A percentile compares a stretch with the other conserved stretches of the same genome.
phyloP scores from a whole-genome alignment of 495 filamentous ascomycete species.

The Schizothecium vesticola region DNA sequence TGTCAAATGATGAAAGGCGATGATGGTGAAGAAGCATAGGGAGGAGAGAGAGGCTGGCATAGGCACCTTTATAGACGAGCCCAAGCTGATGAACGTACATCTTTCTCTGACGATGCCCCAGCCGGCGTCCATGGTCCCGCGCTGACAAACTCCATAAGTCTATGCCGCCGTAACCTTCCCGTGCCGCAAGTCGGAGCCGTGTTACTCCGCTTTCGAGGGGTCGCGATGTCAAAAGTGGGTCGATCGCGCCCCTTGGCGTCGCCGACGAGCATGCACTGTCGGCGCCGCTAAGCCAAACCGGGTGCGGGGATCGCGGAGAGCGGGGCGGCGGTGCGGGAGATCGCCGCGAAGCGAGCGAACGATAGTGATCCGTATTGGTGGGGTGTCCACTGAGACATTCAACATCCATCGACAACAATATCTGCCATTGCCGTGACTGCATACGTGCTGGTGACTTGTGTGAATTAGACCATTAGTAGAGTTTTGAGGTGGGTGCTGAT shows the following conservation, averaged over 20 bases:
- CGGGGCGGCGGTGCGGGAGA: background rate
- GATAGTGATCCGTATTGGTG: background rate
- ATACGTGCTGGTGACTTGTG: background rate
- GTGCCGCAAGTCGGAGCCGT: background rate
- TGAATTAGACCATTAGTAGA: background rate
- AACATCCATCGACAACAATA: background rate
- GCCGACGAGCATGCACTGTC: background rate
- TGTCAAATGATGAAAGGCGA: background rate
- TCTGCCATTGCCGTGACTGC: no score
- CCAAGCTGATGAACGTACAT: background rate
- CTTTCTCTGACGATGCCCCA: background rate
- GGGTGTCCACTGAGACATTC: background rate
- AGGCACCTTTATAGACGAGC: background rate
- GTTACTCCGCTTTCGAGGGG: background rate
- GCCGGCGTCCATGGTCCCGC: background rate
- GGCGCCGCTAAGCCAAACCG: background rate
- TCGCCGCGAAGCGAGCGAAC: background rate
- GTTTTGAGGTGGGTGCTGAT: background rate
- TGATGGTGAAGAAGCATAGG: background rate
- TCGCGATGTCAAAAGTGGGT: background rate
- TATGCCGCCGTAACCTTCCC: background rate
- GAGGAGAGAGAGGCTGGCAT: background rate
- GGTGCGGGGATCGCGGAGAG: background rate
- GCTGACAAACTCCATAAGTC: background rate
- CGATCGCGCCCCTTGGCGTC: background rate